A percentile compares a stretch with the other conserved stretches of the same genome.
Evolutionary conservation across 805 yeast genomes (phyloP).

Genomic region (Saccharomyces paradoxus): DNA sequence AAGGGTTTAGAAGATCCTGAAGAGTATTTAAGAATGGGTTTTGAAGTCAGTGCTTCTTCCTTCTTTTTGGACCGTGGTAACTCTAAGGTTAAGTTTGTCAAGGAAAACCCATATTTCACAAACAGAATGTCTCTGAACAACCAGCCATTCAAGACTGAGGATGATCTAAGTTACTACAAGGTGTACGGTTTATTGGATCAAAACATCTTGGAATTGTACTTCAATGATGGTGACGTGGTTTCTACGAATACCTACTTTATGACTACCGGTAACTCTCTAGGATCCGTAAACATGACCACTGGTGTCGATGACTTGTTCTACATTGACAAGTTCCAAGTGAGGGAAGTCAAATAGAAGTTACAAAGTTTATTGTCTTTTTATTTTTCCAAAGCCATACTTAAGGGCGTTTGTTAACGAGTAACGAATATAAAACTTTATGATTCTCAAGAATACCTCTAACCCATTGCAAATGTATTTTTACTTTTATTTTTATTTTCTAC

Average conservation of each 20-base stretch:
- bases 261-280: constrained; percentile 12
- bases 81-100: constrained; percentile 16
- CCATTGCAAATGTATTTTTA: background rate
- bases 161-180: constrained; percentile 15
- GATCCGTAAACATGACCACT: constrained; percentile 8
- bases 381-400: background rate
- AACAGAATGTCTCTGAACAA: constrained; percentile 21
- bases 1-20: constrained; percentile 10
- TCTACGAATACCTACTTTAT: constrained; percentile 29
- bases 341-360: background rate
- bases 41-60: constrained; percentile 18
- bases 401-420: background rate
- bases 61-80: constrained; percentile 26
- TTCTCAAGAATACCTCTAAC: background rate
- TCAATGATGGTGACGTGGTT: constrained; percentile 25
- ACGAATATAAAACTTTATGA: background rate
- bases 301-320: constrained; percentile 5
- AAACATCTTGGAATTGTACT: constrained; percentile 27
- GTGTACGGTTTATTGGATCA: constrained; percentile 27
- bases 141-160: constrained; percentile 13
- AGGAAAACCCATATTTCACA: constrained; percentile 22
- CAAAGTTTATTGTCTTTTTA: background rate
- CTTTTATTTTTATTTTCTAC: background rate
- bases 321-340: background rate
- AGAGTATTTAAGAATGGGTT: constrained; percentile 23